Evolutionary conservation across 108 stramenopile species (phyloP).

Genomic region (Bacterosira constricta): DNA sequence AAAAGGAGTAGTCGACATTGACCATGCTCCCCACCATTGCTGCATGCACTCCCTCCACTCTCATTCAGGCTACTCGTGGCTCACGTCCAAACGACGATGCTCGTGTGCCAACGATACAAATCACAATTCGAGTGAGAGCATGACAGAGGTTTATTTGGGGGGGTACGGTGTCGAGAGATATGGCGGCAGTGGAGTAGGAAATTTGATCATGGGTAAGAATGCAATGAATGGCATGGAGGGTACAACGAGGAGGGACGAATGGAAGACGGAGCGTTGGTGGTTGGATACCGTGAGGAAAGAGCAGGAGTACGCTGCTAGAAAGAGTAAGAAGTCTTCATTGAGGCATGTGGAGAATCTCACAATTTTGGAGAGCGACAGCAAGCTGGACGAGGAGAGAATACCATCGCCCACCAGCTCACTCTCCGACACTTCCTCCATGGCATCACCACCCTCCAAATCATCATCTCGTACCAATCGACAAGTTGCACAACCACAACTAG

Average conservation of each 20-base stretch:
- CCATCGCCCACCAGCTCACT: no score
- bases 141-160: conserved; percentile 12
- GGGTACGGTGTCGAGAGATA: neutral
- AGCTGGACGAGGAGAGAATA: no score
- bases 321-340: neutral
- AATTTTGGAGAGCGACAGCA: no score
- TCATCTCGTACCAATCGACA: neutral
- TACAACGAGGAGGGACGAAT: neutral
- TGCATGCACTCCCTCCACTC: conserved; percentile 11
- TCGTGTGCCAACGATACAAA: conserved; percentile 12
- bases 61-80: conserved; percentile 21
- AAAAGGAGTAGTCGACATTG: neutral
- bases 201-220: neutral
- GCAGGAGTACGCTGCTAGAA: neutral
- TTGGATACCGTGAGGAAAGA: neutral
- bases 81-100: conserved; percentile 15
- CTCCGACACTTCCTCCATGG: neutral
- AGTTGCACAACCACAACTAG: no score
- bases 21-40: conserved; percentile 13
- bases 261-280: conserved; percentile 25
- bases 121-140: conserved; percentile 2
- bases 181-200: neutral
- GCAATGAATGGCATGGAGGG: neutral
- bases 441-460: no score
- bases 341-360: no score